Evolutionary conservation across 495 filamentous ascomycete species (phyloP).

Genomic region (Xylaria longipes): DNA sequence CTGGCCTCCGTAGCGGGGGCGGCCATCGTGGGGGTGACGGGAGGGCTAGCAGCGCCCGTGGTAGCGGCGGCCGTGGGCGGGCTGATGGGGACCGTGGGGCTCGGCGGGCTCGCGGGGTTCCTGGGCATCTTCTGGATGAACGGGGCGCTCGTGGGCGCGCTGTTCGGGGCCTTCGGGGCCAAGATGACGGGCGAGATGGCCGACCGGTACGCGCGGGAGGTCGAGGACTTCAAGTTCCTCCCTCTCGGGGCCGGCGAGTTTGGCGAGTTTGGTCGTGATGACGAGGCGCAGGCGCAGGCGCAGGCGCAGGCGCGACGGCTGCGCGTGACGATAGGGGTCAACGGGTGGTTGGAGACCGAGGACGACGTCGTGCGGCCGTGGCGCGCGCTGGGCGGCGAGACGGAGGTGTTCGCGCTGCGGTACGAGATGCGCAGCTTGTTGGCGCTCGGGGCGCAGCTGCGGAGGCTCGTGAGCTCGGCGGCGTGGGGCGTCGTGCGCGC

Average conservation of each 20-base stretch:
- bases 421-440: constrained; percentile 79
- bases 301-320: constrained; percentile 58
- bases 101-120: constrained; percentile 84
- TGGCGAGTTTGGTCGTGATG: too few species aligned
- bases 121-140: constrained; percentile 83
- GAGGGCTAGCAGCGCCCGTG: constrained; percentile 83
- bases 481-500: constrained; percentile 74
- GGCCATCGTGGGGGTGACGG: constrained; percentile 84
- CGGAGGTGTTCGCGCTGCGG: constrained; percentile 81
- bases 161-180: constrained; percentile 89
- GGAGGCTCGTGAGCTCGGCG: constrained; percentile 68
- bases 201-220: constrained; percentile 82
- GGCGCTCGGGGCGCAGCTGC: constrained; percentile 74
- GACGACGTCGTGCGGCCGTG: constrained; percentile 78
- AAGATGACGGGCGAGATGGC: constrained; percentile 86
- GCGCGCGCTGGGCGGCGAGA: constrained; percentile 68
- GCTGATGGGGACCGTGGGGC: constrained; percentile 81
- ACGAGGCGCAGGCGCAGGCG: constrained; percentile 35
- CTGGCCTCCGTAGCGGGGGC: constrained; percentile 87
- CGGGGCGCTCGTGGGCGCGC: constrained; percentile 77
- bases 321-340: constrained; percentile 81
- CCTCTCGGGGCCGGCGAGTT: constrained; percentile 63
- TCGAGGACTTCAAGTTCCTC: constrained; percentile 87
- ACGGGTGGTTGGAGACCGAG: constrained; percentile 77
- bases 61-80: constrained; percentile 90